A percentile compares a stretch with the other conserved stretches of the same genome.
Evolutionary conservation across 2,329 filamentous ascomycete species (phyloP).

Genomic region (Epichloe bromicola): DNA sequence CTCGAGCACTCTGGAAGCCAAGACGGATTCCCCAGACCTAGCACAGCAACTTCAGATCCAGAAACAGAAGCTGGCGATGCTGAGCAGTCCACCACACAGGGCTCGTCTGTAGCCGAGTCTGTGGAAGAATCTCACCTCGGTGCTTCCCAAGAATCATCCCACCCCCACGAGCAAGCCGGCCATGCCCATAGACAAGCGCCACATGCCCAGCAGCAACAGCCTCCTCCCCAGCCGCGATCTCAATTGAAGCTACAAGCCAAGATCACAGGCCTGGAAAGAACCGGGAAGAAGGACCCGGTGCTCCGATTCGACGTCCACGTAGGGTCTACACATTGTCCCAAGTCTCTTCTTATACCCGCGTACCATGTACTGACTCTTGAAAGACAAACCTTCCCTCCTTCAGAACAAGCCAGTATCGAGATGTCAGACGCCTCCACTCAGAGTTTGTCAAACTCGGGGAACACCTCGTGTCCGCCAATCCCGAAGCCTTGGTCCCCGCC

Average conservation of each 20-base stretch:
- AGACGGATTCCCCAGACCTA: conserved; percentile 31
- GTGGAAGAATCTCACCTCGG: conserved; percentile 9
- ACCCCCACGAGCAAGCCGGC: conserved; percentile 5
- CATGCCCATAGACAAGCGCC: conserved; percentile 11
- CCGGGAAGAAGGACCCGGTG: conserved; percentile 90
- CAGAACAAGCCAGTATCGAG: conserved; percentile 93
- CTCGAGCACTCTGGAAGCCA: conserved; percentile 24
- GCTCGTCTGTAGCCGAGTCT: conserved; percentile 5
- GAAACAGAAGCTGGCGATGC: conserved; percentile 26
- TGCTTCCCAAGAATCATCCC: conserved; percentile 8
- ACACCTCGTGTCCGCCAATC: conserved; percentile 94
- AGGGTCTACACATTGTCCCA: conserved; percentile 16
- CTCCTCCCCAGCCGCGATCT: conserved; percentile 47
- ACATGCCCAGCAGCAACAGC: conserved; percentile 32
- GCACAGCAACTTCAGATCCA: conserved; percentile 32
- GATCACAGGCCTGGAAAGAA: conserved; percentile 84
- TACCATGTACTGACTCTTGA: neutral
- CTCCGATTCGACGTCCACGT: conserved; percentile 94
- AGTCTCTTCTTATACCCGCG: neutral
- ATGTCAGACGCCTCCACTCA: conserved; percentile 87
- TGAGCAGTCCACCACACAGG: conserved; percentile 19
- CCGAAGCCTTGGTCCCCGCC: conserved; percentile 84
- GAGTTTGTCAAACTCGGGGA: conserved; percentile 96
- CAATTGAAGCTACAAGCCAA: conserved; percentile 85
- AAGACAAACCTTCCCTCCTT: conserved; percentile 98